These are phyloP conservation scores for Vigna mungo DNA, from an alignment of 306 rosid species.

Conservation along the genomic window DNA sequence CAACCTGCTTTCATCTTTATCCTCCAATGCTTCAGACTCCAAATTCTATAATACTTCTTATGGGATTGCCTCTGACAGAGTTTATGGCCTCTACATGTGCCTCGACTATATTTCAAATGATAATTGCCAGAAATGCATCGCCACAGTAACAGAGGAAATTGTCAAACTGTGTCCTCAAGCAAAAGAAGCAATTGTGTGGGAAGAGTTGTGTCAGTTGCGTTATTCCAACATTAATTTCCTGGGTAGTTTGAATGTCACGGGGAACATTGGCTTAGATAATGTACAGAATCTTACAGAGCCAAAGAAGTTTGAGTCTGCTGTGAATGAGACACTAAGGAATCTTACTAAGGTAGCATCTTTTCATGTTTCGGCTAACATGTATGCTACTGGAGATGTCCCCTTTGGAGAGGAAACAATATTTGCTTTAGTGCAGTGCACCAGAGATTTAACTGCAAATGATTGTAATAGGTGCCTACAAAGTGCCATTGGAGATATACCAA, in stretches of 20 bases:
- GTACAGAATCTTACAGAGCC: constrained; percentile 44
- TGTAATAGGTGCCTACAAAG: constrained; percentile 58
- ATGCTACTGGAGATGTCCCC: constrained; percentile 51
- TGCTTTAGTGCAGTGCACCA: constrained; percentile 69
- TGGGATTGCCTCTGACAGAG: constrained; percentile 43
- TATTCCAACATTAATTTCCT: constrained; percentile 59
- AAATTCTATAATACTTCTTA: constrained; percentile 42
- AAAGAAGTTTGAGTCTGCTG: constrained; percentile 39
- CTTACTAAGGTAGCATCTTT: constrained; percentile 52
- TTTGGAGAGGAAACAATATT: constrained; percentile 49
- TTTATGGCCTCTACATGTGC: constrained; percentile 56
- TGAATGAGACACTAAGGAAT: constrained; percentile 45
- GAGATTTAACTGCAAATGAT: constrained; percentile 56
- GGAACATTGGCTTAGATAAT: constrained; percentile 45
- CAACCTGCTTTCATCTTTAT: constrained; percentile 36
- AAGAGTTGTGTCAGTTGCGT: constrained; percentile 63
- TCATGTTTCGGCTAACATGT: constrained; percentile 50
- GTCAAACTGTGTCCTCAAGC: constrained; percentile 51
- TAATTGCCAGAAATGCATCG: constrained; percentile 51
- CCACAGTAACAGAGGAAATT: constrained; percentile 44
- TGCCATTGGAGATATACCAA: constrained; percentile 51
- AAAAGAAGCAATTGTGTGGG: constrained; percentile 63
- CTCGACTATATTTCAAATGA: constrained; percentile 48
- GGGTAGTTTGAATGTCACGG: constrained; percentile 51
- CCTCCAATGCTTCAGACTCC: constrained; percentile 46